Conservation (phyloP, 2,329 filamentous ascomycete genomes). For the Monosporascus sp. region DNA sequence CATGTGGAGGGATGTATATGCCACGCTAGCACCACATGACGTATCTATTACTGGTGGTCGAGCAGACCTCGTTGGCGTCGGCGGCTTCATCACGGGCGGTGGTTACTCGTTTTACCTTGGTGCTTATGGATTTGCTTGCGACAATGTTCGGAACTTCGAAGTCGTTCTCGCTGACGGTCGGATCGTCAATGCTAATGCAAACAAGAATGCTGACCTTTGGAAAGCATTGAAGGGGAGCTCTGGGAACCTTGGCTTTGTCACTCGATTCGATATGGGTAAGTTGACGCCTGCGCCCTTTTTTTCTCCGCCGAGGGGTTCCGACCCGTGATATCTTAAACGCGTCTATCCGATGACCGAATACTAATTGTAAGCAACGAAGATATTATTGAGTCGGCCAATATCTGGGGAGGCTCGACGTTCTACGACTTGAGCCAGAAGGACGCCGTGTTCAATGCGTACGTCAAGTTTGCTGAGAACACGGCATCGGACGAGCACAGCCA, state of each 20-base stretch:
- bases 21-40: conserved; percentile 16
- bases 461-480: conserved; percentile 11
- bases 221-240: conserved; percentile 36
- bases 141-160: conserved; percentile 34
- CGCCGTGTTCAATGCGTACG: conserved; percentile 16
- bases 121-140: conserved; percentile 33
- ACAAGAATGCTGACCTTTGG: conserved; percentile 32
- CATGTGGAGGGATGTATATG: conserved; percentile 22
- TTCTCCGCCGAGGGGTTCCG: neutral
- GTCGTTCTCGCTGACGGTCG: conserved; percentile 37
- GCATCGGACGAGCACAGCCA: conserved; percentile 10
- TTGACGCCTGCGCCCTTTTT: neutral
- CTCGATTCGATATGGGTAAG: conserved; percentile 10
- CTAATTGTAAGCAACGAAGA: neutral
- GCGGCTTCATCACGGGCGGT: conserved; percentile 22
- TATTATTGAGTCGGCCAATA: conserved; percentile 22
- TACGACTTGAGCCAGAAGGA: conserved; percentile 13
- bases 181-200: conserved; percentile 32
- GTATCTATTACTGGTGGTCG: conserved; percentile 22
- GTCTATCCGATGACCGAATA: neutral
- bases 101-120: conserved; percentile 23
- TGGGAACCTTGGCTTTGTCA: conserved; percentile 33
- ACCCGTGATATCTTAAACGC: neutral
- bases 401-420: conserved; percentile 33
- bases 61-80: conserved; percentile 22